Base-by-base conservation (phyloP, 257 asterid genomes). In the Leptodermis oblonga region DNA sequence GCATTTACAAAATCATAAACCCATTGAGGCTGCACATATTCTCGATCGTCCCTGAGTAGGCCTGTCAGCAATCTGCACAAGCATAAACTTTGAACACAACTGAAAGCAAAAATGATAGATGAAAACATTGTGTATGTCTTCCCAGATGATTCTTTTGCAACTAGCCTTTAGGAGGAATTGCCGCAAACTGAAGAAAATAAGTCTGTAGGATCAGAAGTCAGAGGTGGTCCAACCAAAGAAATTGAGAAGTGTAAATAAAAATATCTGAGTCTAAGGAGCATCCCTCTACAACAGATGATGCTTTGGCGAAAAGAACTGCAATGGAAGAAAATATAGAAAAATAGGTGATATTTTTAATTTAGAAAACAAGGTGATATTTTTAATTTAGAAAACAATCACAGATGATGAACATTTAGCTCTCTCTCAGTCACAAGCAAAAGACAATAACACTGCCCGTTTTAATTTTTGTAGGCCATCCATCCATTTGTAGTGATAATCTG, bases 121-220 rank as follows among this genome's bases (percentile, higher is more conserved):
- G 39, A 5, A 65, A 7, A 43, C 14, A 65, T 15, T 26, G 26
- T 15, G 8, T 14, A 7, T 4, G 55, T 42, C 55, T 30, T 26
- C 3, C 15, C 69, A 65, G 7, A 42, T 43, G 55, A 37, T 43
- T 42, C 69, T 65, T 28, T 65, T 26, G 56, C 34, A 49, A 37
- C 69, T 68, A 31, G 26, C 45, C 30, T 51, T 28, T 67, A 77
- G 55, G 62, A 48, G 53, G 62, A 53, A 60, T 13, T 52, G 26
- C 20, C 46, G 20, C 62, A 45, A 36, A 46, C 61, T 13, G 61
- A 71, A 60, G 52, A 52, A 51, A 43, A 30, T 34, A n/a, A 58
- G 59, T 6, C 62, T 46, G 13, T 39, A 22, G 69, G n/a, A n/a
- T 60, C 31, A 34, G 53, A 37, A 23, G 7, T 26, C 59, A 30